phyloP scores from a whole-genome alignment of 75 land plant genomes.

The Chamaecyparis obtusa region DNA sequence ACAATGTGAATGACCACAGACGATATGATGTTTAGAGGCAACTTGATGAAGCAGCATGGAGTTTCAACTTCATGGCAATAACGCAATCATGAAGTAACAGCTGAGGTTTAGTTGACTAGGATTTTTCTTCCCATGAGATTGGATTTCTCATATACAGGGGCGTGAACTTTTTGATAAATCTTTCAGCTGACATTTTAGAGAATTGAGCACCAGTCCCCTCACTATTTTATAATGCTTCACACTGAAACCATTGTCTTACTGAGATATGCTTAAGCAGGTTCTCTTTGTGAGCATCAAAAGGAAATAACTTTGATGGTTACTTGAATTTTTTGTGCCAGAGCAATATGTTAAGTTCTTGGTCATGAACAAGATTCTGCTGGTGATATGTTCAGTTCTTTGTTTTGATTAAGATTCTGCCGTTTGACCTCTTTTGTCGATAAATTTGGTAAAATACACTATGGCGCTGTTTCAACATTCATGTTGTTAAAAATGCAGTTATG shows the following conservation, averaged over 20 bases:
- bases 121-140: not conserved
- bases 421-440: not conserved
- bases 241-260: not conserved
- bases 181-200: not conserved
- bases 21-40: constrained; percentile 1
- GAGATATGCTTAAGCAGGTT: not conserved
- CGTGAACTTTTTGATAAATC: not conserved
- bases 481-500: not conserved
- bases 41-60: not conserved
- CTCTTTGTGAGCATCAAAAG: not conserved
- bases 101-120: not conserved
- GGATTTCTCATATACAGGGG: not conserved
- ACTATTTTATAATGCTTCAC: not conserved
- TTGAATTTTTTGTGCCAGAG: not conserved
- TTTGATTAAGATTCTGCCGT: not conserved
- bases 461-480: not conserved
- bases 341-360: not conserved
- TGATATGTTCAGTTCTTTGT: not conserved
- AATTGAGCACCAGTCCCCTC: not conserved
- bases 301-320: not conserved
- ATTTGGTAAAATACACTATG: not conserved
- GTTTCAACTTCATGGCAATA: not conserved
- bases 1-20: not conserved
- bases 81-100: not conserved
- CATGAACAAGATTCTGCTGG: not conserved